Evolutionary conservation across 192 early-diverging fungal species (phyloP), one percentile per base, ranked within the genome.

Genomic region (Entophlyctis luteolus): DNA sequence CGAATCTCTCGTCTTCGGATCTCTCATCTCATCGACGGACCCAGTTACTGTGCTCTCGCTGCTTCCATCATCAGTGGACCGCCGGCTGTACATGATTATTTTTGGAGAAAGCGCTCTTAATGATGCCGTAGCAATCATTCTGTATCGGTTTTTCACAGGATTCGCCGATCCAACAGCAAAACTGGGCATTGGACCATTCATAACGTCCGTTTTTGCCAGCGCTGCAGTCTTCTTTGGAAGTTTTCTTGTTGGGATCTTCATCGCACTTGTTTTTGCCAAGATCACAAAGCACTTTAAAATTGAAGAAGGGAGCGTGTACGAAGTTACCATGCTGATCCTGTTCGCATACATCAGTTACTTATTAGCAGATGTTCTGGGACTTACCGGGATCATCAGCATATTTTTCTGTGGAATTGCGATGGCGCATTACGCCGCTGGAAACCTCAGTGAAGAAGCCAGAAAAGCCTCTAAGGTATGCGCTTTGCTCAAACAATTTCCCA

Each of bases 31-130:
- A 16, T 84, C 82, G 45, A 86, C 84, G 3, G 84, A 86, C 67
- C 84, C 84, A 20, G 82, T 86, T 22, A 82, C 84, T 18, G 82
- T 86, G 0, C 77, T 86, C 10, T 80, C 81, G 8, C 75, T 86
- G n/a, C 68, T 86, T 14, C 84, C 84, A 3, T 31, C 76, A 33
- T 72, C 75, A 36, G 78, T 84, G 28, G 84, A 86, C 70, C 47
- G 70, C 28, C 59, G 75, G 10, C 71, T 85, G 23, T 86, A 86
- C 77, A 86, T 86, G 76, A 47, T 86, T 45, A 86, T 86, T 46
- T 86, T 86, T 71, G 84, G 84, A n/a, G 84, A 86, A 72, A 77
- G 74, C 32, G 84, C 84, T 1, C 73, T 86, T 36, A 86, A 86
- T 67, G 84, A 86, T 57, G 84, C 84, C 34, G 84, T 86, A n/a